Evolutionary conservation across 2,329 filamentous ascomycete species (phyloP), one percentile per base, ranked within the genome.

Genomic region (Fonsecaea nubica): DNA sequence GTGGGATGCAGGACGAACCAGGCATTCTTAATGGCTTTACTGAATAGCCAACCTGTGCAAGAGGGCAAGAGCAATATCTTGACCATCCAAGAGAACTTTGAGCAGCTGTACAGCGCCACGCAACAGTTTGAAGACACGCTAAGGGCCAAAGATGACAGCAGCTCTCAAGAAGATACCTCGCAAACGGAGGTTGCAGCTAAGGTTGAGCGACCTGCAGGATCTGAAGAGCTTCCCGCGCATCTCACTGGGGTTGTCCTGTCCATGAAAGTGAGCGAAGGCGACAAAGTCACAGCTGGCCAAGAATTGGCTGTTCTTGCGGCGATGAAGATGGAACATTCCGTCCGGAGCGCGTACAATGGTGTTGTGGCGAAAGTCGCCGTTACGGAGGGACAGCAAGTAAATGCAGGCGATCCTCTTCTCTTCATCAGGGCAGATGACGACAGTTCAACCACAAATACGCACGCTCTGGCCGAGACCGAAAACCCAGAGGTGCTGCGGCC

Each of bases 1-100:
- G 74, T 72, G 1, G 87, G 87, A 2, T 78, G 89, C 5, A 84
- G 83, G 68, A 89, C 87, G 0, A 88, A 87, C 61, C 66, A 68
- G 63, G 66, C 66, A 50, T 68, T 68, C 56, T 52, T 68, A 8
- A 66, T 68, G 66, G 66, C 66, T 62, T 66, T 68, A 63, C 56
- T 68, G 59, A 60, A 68, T 62, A 15, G 61, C 32, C 54, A 45
- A 58, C 25, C 55, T 40, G 63, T 68, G 32, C 35, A 66, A 66
- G 63, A 68, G 35, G 56, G 64, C 50, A 66, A 64, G 63, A 66
- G 66, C 63, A 68, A 68, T 21, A 68, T 68, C 62, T 68, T 68
- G 60, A 68, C 66, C 50, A 68, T 68, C 56, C 63, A 68, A 57
- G 63, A 68, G 50, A 64, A 68, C 60, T 68, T 68, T 35, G 63